Evolutionary conservation across 2,329 filamentous ascomycete species (phyloP), one percentile per base, ranked within the genome.

Genomic region (Apiospora hydei): DNA sequence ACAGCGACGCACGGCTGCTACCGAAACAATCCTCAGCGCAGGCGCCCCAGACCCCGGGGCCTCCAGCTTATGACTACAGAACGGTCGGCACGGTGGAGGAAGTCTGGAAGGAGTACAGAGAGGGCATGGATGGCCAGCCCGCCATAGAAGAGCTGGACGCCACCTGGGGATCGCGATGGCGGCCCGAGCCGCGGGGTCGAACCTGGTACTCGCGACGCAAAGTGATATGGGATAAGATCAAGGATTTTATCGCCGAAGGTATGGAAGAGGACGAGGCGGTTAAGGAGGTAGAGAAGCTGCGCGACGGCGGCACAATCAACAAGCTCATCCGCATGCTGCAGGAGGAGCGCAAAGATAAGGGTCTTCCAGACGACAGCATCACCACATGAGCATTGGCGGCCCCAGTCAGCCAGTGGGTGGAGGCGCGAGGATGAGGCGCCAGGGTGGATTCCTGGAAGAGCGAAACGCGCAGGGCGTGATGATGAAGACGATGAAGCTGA

Each of bases 191-290:
- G 26, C 79, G 80, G 43, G 80, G 81, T 16, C 75, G 81, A 34
- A 81, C 80, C n/a, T 83, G 81, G 80, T 83, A 82, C 71, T 81
- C 79, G 47, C 77, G 81, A 66, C 78, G 81, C 69, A 83, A 83
- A 75, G 80, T 82, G n/a, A 81, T 83, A 57, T 81, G 80, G 79
- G 81, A 83, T 70, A 82, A 82, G 73, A 81, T 83, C 53, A 82
- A 80, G 72, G 81, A 82, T 66, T 79, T 78, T 71, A 80, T 82
- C 51, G 75, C 75, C 41, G 81, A 82, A 64, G 81, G 81, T 5
- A 77, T 82, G 74, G 77, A 77, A 53, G 81, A 83, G 73, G 77
- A 81, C 6, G 76, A 78, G 18, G 80, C 81, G 4, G 80, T 83
- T 16, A 75, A 73, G 69, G 80, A 82, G 72, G 80, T 83, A 0